Evolutionary conservation across 345 rosid genomes (phyloP), one percentile per base, ranked within the genome.

Genomic region (Boechera retrofracta): DNA sequence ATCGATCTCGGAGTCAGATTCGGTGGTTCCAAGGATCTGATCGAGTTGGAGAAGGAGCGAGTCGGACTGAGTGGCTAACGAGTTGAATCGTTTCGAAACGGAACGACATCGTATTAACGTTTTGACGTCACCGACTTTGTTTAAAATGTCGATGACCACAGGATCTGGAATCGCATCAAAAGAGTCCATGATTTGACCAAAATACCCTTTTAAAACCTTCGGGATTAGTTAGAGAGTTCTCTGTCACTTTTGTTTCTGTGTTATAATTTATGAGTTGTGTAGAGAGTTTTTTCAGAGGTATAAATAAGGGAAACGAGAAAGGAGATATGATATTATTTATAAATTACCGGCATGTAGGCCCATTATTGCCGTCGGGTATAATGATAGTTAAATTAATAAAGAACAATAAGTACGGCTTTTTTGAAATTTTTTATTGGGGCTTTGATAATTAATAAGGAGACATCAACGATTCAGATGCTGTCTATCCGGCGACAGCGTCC

Each of bases 81-180:
- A 79, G 78, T 79, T 67, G 61, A 79, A 73, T 38, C 82, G 78
- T 45, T 73, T 79, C 0, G 82, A 79, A 31, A 79, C 71, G n/a
- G 71, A 79, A 79, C 82, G 82, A 9, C 82, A 79, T 0, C 82
- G 82, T 79, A 79, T 73, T 0, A 79, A 49, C 31, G 82, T 67
- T 68, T 73, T 79, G 36, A 79, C 82, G 74, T 79, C 74, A 73
- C 66, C 36, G 60, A 79, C 78, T 79, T 44, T 79, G 71, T 79
- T 79, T 7, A 79, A 79, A 52, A 79, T 73, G 75, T 79, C 82
- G 69, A 79, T 60, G 63, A 79, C 71, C 18, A 79, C 52, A 26
- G 64, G 65, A 67, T 79, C 78, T 52, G 82, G 82, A 61, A 79
- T 67, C 74, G 74, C 59, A 79, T 79, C 82, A 68, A 79, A 79